Conservation (phyloP, 441 rosid species). For the Erodium trifolium region DNA sequence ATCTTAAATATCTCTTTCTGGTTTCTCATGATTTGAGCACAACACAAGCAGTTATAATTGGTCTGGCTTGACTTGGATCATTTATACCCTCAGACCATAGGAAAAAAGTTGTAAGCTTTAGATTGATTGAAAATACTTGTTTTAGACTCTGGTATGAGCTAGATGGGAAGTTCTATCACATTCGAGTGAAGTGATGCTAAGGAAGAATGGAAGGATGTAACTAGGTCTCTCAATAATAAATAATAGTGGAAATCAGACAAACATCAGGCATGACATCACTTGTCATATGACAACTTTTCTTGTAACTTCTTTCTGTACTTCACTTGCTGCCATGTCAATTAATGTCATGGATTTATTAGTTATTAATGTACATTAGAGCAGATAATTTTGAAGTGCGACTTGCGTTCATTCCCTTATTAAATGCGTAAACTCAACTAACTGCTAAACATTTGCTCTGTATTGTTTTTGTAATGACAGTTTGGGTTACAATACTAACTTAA, state of each 20-base stretch:
- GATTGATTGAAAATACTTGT: not conserved
- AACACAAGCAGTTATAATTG: not conserved
- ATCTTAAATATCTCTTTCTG: not conserved
- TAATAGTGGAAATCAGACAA: not conserved
- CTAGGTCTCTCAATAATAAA: not conserved
- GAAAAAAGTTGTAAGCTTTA: not conserved
- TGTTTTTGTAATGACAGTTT: not conserved
- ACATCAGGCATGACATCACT: not conserved
- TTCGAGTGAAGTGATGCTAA: too few species aligned
- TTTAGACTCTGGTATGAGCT: not conserved
- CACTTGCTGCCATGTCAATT: not conserved
- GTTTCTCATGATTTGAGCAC: not conserved
- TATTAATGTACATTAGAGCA: not conserved
- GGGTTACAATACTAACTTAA: not conserved
- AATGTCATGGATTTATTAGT: not conserved
- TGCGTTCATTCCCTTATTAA: constrained; percentile 4
- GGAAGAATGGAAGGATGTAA: too few species aligned
- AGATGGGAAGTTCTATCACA: not conserved
- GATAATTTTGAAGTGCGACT: not conserved
- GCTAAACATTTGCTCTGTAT: not conserved
- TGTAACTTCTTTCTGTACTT: not conserved
- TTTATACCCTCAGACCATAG: not conserved
- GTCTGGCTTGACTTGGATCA: constrained; percentile 1
- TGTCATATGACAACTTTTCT: not conserved
- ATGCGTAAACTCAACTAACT: not conserved